phyloP scores from a whole-genome alignment of 179 eudicot genomes.

The Beta corolliflora region DNA sequence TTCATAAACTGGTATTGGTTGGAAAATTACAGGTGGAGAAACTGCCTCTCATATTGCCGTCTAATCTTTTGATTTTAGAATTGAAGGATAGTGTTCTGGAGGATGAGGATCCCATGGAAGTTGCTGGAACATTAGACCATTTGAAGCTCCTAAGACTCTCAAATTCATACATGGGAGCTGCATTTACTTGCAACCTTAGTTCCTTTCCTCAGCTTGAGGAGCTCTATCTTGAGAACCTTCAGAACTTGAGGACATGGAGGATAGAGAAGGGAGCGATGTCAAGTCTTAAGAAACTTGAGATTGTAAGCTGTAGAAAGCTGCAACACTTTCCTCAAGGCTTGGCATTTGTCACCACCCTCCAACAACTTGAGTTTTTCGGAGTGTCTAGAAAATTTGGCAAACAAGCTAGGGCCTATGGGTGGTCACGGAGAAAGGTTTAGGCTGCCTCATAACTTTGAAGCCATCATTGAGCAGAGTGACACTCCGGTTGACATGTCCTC shows the following conservation, averaged over 20 bases:
- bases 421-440: conserved; percentile 16
- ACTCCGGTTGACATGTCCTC: conserved; percentile 43
- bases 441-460: conserved; percentile 52
- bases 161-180: background rate
- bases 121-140: conserved; percentile 28
- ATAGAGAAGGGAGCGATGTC: conserved; percentile 38
- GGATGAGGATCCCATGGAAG: conserved; percentile 15
- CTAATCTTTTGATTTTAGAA: conserved; percentile 29
- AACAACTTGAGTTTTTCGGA: conserved; percentile 21
- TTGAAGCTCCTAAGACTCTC: conserved; percentile 24
- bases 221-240: background rate
- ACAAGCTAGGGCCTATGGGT: conserved; percentile 9
- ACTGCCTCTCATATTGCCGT: conserved; percentile 18
- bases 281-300: conserved; percentile 24
- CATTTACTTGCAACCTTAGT: conserved; percentile 8
- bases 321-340: conserved; percentile 34
- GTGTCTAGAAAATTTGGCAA: conserved; percentile 5
- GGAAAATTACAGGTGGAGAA: conserved; percentile 13
- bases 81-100: conserved; percentile 15
- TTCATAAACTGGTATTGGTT: conserved; percentile 26
- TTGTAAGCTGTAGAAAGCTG: conserved; percentile 17
- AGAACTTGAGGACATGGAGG: conserved; percentile 22
- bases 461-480: conserved; percentile 47
- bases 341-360: conserved; percentile 25
- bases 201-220: conserved; percentile 34